These are phyloP conservation scores for Colletotrichum higginsianum DNA, from an alignment of 2,329 filamentous ascomycete genomes.

Conservation along the genomic window DNA sequence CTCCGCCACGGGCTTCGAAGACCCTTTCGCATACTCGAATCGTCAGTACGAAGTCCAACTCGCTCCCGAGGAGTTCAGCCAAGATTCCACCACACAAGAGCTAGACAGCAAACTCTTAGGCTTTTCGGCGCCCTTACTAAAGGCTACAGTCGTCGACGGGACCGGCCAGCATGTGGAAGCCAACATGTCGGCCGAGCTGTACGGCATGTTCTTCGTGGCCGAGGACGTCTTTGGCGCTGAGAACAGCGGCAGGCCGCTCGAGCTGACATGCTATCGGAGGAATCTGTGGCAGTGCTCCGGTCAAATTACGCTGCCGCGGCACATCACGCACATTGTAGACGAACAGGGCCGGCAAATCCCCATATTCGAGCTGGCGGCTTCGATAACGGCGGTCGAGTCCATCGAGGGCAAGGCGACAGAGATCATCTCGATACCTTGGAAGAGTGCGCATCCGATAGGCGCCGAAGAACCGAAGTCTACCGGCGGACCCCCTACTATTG, in stretches of 20 bases:
- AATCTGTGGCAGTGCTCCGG: constrained; percentile 97
- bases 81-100: constrained; percentile 68
- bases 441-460: constrained; percentile 75
- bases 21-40: constrained; percentile 73
- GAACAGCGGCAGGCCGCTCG: constrained; percentile 72
- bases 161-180: constrained; percentile 71
- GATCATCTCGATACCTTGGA: constrained; percentile 98
- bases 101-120: constrained; percentile 81
- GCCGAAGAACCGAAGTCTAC: constrained; percentile 65
- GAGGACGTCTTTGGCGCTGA: constrained; percentile 82
- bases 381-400: constrained; percentile 89
- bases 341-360: constrained; percentile 86
- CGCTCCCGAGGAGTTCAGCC: constrained; percentile 59
- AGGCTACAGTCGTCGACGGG: constrained; percentile 76
- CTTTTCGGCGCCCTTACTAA: constrained; percentile 76
- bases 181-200: constrained; percentile 80
- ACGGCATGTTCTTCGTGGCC: constrained; percentile 91
- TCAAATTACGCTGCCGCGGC: constrained; percentile 82
- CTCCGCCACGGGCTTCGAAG: constrained; percentile 73
- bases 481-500: constrained; percentile 67
- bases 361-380: constrained; percentile 83
- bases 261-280: constrained; percentile 94
- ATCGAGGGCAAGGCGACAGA: constrained; percentile 94
- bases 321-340: constrained; percentile 76
- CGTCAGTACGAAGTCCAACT: constrained; percentile 63